Evolutionary conservation across 306 rosid species (phyloP), one percentile per base, ranked within the genome.

Genomic region (Sicyos baderoa): DNA sequence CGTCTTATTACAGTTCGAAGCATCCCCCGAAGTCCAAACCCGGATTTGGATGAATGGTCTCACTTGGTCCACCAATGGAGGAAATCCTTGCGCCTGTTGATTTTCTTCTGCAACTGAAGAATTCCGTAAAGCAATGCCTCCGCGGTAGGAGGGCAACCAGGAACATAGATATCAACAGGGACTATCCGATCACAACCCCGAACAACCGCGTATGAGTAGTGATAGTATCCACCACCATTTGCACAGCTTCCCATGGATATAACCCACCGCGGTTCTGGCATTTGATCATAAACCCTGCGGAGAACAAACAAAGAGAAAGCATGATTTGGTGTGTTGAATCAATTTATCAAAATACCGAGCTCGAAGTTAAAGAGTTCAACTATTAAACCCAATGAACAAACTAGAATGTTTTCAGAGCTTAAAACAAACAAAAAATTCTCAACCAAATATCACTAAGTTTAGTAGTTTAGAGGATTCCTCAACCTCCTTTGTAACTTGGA

Each of bases 191-290:
- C 99, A 45, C 99, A 94, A 23, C 99, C 99, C 53, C 99, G 80
- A 21, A 90, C 97, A 40, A 94, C 97, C 0, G 99, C 83, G 82
- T 90, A 90, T 0, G 99, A 94, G 80, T 94, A 94, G 79, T 94
- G 99, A 75, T 94, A 94, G 85, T 94, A 94, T 74, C 99, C 99
- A 72, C 99, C 99, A 6, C 99, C 99, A 54, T 94, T 94, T 70
- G 99, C 99, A 65, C 99, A 94, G 78, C 99, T 94, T 79, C 99
- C 99, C 99, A 94, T 94, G 9, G 99, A 94, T 82, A 94, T 77
- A 10, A 94, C 96, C 99, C 99, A 94, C 77, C 96, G 79, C 9
- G 99, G 99, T 68, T 94, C 99, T 0, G 99, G 99, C 99, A 94
- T 94, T 80, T 94, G 97, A 76, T 94, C 99, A 79, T 94, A 94